These are phyloP conservation scores for Phialophora verrucosa DNA, from an alignment of 2,329 filamentous ascomycete genomes.

Conservation along the genomic window DNA sequence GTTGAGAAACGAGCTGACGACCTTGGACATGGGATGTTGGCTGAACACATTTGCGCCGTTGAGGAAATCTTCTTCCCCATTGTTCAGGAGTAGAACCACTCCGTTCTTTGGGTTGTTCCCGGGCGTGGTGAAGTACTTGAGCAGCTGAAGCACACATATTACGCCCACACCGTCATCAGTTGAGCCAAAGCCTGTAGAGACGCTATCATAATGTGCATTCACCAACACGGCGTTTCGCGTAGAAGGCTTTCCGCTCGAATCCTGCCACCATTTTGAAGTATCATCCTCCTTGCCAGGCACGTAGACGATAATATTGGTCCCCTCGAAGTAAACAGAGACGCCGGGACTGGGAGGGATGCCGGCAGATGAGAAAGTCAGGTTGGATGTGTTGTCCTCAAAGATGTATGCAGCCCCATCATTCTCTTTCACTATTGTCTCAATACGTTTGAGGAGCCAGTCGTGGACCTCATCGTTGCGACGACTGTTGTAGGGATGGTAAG, in stretches of 20 bases:
- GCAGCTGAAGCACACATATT: conserved; percentile 80
- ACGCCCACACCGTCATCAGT: conserved; percentile 94
- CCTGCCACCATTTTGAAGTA: conserved; percentile 74
- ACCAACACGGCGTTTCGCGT: conserved; percentile 81
- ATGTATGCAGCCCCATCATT: conserved; percentile 65
- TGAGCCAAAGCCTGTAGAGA: conserved; percentile 88
- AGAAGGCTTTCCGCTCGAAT: conserved; percentile 55
- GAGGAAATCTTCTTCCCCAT: conserved; percentile 91
- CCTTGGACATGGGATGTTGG: conserved; percentile 77
- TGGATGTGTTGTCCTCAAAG: conserved; percentile 79
- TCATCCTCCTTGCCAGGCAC: conserved; percentile 81
- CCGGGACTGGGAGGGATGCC: conserved; percentile 47
- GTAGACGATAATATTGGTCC: conserved; percentile 89
- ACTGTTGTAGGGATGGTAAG: conserved; percentile 89
- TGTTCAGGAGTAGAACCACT: conserved; percentile 86
- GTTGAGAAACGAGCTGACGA: conserved; percentile 88
- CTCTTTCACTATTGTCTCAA: conserved; percentile 70
- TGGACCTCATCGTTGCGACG: conserved; percentile 80
- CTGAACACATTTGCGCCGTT: conserved; percentile 86
- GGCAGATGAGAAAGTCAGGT: conserved; percentile 70
- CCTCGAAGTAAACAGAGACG: conserved; percentile 79
- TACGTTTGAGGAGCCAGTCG: conserved; percentile 73
- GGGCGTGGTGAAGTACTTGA: conserved; percentile 80
- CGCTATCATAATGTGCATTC: conserved; percentile 94
- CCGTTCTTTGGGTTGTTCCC: conserved; percentile 77